Conservation (phyloP, 768 basidiomycete genomes). For the Crepidotus variabilis region DNA sequence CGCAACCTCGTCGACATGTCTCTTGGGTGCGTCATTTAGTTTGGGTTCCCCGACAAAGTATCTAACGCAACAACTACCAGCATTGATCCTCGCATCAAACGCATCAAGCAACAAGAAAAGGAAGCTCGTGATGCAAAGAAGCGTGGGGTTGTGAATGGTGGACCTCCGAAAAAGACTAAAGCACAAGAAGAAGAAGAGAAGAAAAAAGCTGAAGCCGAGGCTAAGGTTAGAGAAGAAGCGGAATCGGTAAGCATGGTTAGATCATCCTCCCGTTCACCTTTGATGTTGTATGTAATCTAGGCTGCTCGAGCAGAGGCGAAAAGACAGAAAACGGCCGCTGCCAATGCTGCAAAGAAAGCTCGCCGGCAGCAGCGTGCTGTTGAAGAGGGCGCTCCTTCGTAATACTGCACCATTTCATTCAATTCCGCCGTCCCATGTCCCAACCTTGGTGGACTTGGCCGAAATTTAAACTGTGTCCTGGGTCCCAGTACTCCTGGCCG, state of each 20-base stretch:
- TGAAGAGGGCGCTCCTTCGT: constrained; percentile 27
- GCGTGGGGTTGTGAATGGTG: constrained; percentile 41
- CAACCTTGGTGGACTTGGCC: too few species aligned
- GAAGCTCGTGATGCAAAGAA: constrained; percentile 92
- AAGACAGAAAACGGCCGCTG: constrained; percentile 80
- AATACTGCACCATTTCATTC: too few species aligned
- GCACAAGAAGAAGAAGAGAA: constrained; percentile 75
- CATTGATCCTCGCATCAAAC: constrained; percentile 92
- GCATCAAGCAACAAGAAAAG: constrained; percentile 96
- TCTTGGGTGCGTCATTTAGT: constrained; percentile 38
- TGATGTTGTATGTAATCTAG: constrained; percentile 22
- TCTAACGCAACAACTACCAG: constrained; percentile 17
- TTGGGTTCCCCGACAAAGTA: neutral
- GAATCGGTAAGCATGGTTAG: constrained; percentile 57
- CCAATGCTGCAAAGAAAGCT: constrained; percentile 90
- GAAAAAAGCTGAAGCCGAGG: constrained; percentile 66
- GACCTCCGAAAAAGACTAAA: constrained; percentile 62
- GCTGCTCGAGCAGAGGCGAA: constrained; percentile 70
- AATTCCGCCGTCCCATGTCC: too few species aligned
- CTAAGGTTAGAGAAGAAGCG: constrained; percentile 76
- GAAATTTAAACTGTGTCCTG: too few species aligned
- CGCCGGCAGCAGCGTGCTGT: constrained; percentile 57
- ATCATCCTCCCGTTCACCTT: neutral
- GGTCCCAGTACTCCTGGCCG: too few species aligned
- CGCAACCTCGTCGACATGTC: constrained; percentile 85